Evolutionary conservation across 257 asterid genomes (phyloP), one percentile per base, ranked within the genome.

Genomic region (Penstemon barbatus): DNA sequence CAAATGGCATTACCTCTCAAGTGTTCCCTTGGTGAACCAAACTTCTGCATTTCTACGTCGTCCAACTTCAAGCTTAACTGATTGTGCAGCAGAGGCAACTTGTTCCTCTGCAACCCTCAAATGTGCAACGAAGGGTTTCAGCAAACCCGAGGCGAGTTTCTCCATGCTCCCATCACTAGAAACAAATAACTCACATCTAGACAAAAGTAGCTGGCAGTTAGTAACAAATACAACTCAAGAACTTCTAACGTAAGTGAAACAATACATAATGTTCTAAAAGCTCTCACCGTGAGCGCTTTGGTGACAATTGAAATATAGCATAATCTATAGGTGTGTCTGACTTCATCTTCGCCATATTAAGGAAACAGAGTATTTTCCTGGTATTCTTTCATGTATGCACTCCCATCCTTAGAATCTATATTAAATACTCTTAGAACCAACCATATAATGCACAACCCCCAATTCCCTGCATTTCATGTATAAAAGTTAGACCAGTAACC

Each of bases 21-120:
- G 85, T n/a, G 97, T 90, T 79, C 96, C 98, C 80, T 86, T 93
- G 56, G 97, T 90, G 87, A 93, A 93, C 98, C 98, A 93, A 56
- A 61, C 71, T 65, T 79, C 86, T 49, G 90, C 84, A 74, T 79
- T 86, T 77, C 71, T 82, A 18, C 72, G 69, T 62, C 83, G 70
- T 65, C 83, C 89, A 71, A 77, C 82, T 71, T 91, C 96, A 75
- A 94, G 99, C 87, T 83, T 91, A 66, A 94, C 83, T 18, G 90
- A 80, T 70, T 83, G 91, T 63, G 82, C 82, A 39, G 86, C 70
- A 66, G 87, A 79, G 72, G 90, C 83, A 69, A 84, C 77, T 75
- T 93, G 95, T 68, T 89, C 97, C 82, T 94, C 95, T 11, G 82
- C 89, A 77, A 83, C 79, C 78, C 88, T 87, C 59, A 94, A 75